phyloP scores from a whole-genome alignment of 768 basidiomycete species.

The Panus rudis region DNA sequence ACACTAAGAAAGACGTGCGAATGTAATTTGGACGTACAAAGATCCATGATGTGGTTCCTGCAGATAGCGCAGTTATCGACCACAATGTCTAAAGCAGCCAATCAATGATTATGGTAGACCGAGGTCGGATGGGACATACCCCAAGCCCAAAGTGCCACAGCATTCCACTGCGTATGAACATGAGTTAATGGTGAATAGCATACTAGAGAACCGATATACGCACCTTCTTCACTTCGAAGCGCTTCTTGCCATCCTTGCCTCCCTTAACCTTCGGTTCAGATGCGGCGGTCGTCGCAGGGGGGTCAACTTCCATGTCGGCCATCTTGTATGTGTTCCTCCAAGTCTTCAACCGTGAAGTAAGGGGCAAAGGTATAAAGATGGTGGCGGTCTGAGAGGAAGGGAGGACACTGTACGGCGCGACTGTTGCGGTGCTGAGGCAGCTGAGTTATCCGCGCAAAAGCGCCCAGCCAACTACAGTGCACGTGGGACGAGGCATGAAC shows the following conservation, averaged over 20 bases:
- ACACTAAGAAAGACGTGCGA: conserved; percentile 5
- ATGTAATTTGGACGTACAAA: conserved; percentile 59
- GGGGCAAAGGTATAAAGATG: too few species aligned
- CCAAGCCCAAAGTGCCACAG: conserved; percentile 98
- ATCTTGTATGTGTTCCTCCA: conserved; percentile 23
- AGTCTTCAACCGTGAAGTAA: too few species aligned
- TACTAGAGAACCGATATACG: conserved; percentile 4
- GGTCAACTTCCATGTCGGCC: conserved; percentile 73
- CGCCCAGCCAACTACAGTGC: too few species aligned
- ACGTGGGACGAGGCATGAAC: too few species aligned
- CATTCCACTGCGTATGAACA: conserved; percentile 78
- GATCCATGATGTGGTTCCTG: conserved; percentile 99
- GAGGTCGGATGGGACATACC: conserved; percentile 41
- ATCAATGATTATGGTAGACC: background rate
- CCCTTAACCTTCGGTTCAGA: conserved; percentile 34
- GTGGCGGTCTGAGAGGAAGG: too few species aligned
- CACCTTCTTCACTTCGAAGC: conserved; percentile 99
- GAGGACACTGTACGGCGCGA: too few species aligned
- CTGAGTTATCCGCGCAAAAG: too few species aligned
- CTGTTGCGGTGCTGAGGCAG: too few species aligned
- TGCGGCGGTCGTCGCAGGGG: conserved; percentile 27
- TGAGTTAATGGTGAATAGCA: background rate
- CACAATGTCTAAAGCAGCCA: conserved; percentile 68
- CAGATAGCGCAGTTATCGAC: conserved; percentile 99
- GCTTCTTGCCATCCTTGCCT: conserved; percentile 65